Base-by-base conservation (phyloP, 345 rosid genomes). In the Noccaea caerulescens region DNA sequence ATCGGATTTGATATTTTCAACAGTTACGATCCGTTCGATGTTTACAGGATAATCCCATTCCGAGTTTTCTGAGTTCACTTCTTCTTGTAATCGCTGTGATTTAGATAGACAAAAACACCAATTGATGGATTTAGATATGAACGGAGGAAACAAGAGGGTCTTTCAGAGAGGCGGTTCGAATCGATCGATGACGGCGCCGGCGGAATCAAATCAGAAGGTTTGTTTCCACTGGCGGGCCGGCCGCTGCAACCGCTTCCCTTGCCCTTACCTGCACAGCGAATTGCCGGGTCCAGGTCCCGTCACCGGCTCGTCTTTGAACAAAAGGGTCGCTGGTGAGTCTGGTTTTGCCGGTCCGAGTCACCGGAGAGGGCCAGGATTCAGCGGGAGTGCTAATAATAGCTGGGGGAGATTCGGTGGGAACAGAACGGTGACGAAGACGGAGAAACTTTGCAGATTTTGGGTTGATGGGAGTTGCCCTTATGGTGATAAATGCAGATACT, bases 161-260 rank as follows among this genome's bases (percentile, higher is more conserved):
- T 89, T 85, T 72, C 80, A 87, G 3, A 86, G 99, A 39, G 89
- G 92, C 25, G 75, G 58, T 18, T 36, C 74, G 1, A 65, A 38
- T 64, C 77, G 77, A 0, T 76, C 82, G 6, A 65, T 78, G 10
- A 10, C 20, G 18, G 80, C 81, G 5, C 67, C 80, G 10, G 12
- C 10, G 12, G 82, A 78, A 58, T 54, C 82, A 5, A 72, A 79
- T 10, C 96, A 85, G 68, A 87, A 84, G 74, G 99, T 89, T 6
- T 94, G 98, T 76, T 86, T 14, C 58, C 95, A 81, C 66, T 92
- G 98, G 98, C 79, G 86, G 30, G 91, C 97, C n/a, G 99, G 99
- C 2, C 86, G 81, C 39, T 92, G 99, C 72, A 84, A 8, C 27
- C 82, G 98, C 0, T 77, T 27, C 57, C 97, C 89, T 1, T 90